Percentiles rank a stretch among this genome's conserved stretches.
phyloP scores from a whole-genome alignment of 208 protist genomes.

The Acanthamoeba lugdunensis region DNA sequence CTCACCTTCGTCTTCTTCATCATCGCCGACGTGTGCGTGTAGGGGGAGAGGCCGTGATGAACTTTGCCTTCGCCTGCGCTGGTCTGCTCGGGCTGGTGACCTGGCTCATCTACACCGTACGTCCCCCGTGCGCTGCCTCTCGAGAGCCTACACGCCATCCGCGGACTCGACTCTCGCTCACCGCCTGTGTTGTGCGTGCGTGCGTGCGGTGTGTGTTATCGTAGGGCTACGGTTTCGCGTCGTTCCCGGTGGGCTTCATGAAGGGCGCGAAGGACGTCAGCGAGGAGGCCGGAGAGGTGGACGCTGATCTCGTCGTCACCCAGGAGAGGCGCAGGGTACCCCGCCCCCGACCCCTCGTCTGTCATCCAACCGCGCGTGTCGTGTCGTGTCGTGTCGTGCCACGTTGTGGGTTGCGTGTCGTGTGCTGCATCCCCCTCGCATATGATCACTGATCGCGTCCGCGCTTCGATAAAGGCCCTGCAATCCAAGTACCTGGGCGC shows the following conservation, averaged over 20 bases:
- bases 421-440: too few species aligned
- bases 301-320: constrained; percentile 48
- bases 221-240: constrained; percentile 53
- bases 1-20: too few species aligned
- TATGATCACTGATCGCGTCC: not conserved
- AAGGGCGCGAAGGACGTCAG: constrained; percentile 58
- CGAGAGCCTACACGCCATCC: not conserved
- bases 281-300: constrained; percentile 60
- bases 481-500: constrained; percentile 61
- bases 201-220: not conserved
- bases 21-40: not conserved
- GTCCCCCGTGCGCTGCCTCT: not conserved
- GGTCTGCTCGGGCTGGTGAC: constrained; percentile 41
- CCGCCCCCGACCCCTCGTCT: not conserved
- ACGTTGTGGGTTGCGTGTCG: not conserved
- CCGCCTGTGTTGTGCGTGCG: not conserved
- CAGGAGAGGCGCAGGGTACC: constrained; percentile 47
- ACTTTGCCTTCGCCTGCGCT: constrained; percentile 67
- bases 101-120: constrained; percentile 71
- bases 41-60: constrained; percentile 66
- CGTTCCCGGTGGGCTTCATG: constrained; percentile 68
- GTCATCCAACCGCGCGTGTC: too few species aligned
- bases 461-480: not conserved
- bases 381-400: too few species aligned
- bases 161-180: too few species aligned